Evolutionary conservation across 805 yeast genomes (phyloP).

Genomic region (Zygoascus tannicola): DNA sequence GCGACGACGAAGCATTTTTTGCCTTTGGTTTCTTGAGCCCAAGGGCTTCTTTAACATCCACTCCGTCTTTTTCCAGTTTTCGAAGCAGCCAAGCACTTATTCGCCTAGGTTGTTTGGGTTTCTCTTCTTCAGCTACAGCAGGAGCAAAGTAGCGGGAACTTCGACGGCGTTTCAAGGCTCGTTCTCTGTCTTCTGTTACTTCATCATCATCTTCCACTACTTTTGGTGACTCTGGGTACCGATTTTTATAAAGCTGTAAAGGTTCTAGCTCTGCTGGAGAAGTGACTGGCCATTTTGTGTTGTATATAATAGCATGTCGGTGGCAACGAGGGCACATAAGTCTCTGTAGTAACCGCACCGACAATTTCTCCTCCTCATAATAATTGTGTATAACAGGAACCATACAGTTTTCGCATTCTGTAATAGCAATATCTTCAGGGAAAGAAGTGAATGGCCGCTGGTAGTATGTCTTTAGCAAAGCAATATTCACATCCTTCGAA

Average conservation of each 20-base stretch:
- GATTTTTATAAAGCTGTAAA: constrained; percentile 10
- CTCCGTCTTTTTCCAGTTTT: constrained; percentile 5
- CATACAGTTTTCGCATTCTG: constrained; percentile 16
- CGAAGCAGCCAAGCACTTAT: constrained; percentile 12
- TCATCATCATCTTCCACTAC: constrained; percentile 3
- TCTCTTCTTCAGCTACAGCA: constrained; percentile 7
- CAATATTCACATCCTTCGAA: neutral
- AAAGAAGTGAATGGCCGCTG: constrained; percentile 3
- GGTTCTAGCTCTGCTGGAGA: constrained; percentile 4
- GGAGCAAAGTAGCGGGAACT: constrained; percentile 7
- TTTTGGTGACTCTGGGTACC: neutral
- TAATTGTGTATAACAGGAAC: constrained; percentile 9
- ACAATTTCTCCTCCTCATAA: constrained; percentile 1
- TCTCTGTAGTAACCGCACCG: constrained; percentile 5
- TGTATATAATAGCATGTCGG: constrained; percentile 24
- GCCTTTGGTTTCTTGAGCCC: neutral
- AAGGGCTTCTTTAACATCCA: neutral
- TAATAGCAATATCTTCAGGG: constrained; percentile 1
- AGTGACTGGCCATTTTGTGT: constrained; percentile 23
- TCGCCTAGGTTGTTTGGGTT: constrained; percentile 8
- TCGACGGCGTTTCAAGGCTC: constrained; percentile 3
- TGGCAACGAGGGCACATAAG: constrained; percentile 25
- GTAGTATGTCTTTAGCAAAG: constrained; percentile 4
- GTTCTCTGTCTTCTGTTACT: constrained; percentile 6
- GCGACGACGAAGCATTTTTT: neutral